phyloP scores from a whole-genome alignment of 1,284 basidiomycete species.

The Lentinula novae-zelandiae region DNA sequence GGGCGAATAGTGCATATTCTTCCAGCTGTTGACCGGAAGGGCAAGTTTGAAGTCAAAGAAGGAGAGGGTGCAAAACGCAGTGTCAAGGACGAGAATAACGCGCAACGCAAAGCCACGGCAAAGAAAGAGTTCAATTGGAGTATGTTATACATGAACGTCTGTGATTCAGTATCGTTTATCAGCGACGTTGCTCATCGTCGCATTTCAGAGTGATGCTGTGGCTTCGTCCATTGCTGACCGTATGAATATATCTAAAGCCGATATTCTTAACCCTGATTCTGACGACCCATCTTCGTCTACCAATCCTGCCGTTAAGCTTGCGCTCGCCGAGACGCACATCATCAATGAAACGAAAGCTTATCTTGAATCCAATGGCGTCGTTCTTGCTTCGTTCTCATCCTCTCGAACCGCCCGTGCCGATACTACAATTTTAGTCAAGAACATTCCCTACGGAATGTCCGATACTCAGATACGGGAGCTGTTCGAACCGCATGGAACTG shows the following conservation, averaged over 20 bases:
- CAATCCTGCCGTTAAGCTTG: conserved; percentile 82
- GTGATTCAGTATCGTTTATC: conserved; percentile 31
- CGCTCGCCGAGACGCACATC: conserved; percentile 93
- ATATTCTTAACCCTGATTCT: conserved; percentile 79
- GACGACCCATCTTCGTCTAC: conserved; percentile 39
- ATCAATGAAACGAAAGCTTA: conserved; percentile 94
- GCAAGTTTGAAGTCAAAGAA: conserved; percentile 42
- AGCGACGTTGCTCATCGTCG: conserved; percentile 19
- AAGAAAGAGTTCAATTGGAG: conserved; percentile 94
- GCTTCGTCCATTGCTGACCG: conserved; percentile 80
- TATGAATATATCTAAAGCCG: conserved; percentile 80
- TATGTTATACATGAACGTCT: conserved; percentile 95
- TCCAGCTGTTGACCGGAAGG: conserved; percentile 69
- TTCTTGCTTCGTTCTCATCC: conserved; percentile 52
- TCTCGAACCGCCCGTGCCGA: conserved; percentile 59
- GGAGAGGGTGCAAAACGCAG: conserved; percentile 44
- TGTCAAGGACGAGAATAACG: conserved; percentile 67
- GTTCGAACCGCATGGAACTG: conserved; percentile 75
- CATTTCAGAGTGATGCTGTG: conserved; percentile 79
- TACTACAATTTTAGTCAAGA: conserved; percentile 91
- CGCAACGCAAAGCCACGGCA: conserved; percentile 70
- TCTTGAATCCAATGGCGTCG: conserved; percentile 72
- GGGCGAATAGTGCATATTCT: conserved; percentile 90
- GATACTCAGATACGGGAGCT: conserved; percentile 71
- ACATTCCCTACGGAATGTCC: conserved; percentile 92